Evolutionary conservation across 306 rosid species (phyloP), one percentile per base, ranked within the genome.

Genomic region (Chamaecrista fasciculata): DNA sequence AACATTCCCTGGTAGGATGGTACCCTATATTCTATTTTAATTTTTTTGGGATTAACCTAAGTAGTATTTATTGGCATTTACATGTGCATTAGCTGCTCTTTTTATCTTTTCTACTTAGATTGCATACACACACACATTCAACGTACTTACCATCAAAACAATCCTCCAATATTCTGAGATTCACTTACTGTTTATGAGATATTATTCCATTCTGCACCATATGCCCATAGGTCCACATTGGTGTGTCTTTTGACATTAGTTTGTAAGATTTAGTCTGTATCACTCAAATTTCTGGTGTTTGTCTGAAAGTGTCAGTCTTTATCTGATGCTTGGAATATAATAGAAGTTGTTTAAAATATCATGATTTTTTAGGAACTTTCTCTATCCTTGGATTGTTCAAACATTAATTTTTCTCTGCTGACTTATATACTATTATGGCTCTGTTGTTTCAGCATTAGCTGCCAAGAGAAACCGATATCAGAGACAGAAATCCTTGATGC

Each of bases 401-500:
- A 48, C 39, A 21, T 61, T 51, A n/a, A 20, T 43, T 51, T 53
- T 51, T 53, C 31, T 52, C 19, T 70, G 60, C 56, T 78, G 18
- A 68, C 6, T 19, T 48, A 57, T 10, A 34, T 55, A 28, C 24
- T 62, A 48, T 20, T 33, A 8, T 59, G 73, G 47, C 77, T 31
- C 67, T 36, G 8, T 59, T 75, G 79, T 37, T 73, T 67, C 90
- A 94, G 98, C 97, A 46, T 87, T 94, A 66, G 80, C 91, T 5
- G 96, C 95, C 34, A 94, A 94, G 84, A 88, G 97, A 84, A 90
- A 91, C 81, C 69, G 85, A 49, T 94, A 90, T 69, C 92, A 83
- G 73, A 86, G 96, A 82, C 98, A 94, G 84, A 94, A 94, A 78
- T 88, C 97, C 5, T 72, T 94, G 74, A 89, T 89, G 96, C 85